Evolutionary conservation across 2,329 filamentous ascomycete species (phyloP), one percentile per base, ranked within the genome.

Genomic region (Clathrospora elynae): DNA sequence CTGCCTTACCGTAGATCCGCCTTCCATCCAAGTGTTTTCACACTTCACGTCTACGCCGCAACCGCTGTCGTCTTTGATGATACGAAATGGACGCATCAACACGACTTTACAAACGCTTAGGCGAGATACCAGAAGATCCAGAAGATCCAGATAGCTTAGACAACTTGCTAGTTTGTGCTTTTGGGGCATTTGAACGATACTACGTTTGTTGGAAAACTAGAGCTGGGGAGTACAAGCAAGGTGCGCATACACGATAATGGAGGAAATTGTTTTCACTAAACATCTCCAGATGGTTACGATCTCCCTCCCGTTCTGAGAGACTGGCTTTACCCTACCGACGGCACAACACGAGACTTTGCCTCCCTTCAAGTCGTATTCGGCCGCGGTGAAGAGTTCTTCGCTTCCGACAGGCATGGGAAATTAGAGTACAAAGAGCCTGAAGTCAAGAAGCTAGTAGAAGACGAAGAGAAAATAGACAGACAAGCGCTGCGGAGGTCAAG

Each of bases 191-290:
- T 24, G 70, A 71, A 29, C 54, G 67, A 31, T 71, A 71, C 39
- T 72, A 71, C 33, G 56, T 72, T 6, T 71, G 68, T 38, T 72
- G 68, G 70, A 70, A 63, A 43, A 71, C 62, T 12, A 56, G 52
- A 25, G 51, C 53, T 12, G 69, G 70, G 6, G 53, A 64, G 18
- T 71, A 63, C 35, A 59, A 54, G 31, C 69, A 71, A 64, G 68
- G 68, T 70, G 41, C 22, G 51, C 17, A 35, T 18, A 37, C 17
- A 5, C 16, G 8, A 14, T 12, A 3, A n/a, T 12, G 2, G 12
- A 10, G 5, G 1, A 7, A 1, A 3, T 11, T 14, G 3, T 12
- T 9, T 11, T n/a, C n/a, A 20, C 32, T 44, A 16, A 53, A 9
- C 18, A 2, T 7, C 13, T 1, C 2, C 13, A 72, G 70, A 70